Evolutionary conservation across 2,329 filamentous ascomycete species (phyloP).

Genomic region (Ophiostoma populinum): DNA sequence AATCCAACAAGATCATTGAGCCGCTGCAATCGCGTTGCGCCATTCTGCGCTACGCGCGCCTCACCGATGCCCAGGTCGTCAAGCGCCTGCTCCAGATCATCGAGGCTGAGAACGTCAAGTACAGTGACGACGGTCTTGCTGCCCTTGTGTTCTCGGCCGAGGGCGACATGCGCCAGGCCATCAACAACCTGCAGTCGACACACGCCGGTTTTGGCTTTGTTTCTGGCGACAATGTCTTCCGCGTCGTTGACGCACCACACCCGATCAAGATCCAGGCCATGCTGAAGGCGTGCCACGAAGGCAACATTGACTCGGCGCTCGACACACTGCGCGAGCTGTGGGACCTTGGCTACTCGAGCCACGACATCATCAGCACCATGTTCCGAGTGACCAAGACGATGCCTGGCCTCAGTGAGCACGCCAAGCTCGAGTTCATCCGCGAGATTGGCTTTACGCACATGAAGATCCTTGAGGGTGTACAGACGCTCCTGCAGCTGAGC

Average conservation of each 20-base stretch:
- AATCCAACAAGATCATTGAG: constrained; percentile 98
- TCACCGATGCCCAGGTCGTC: constrained; percentile 86
- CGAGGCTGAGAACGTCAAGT: constrained; percentile 76
- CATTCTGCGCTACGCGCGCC: constrained; percentile 79
- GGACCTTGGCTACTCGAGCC: constrained; percentile 90
- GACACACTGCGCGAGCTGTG: constrained; percentile 81
- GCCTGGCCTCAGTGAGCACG: constrained; percentile 77
- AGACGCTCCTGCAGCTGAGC: constrained; percentile 83
- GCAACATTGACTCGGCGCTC: constrained; percentile 73
- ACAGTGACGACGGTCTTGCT: constrained; percentile 83
- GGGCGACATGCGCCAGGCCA: constrained; percentile 96
- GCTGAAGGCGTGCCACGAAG: constrained; percentile 92
- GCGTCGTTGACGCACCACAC: constrained; percentile 90
- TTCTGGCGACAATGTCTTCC: constrained; percentile 96
- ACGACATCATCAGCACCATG: constrained; percentile 99
- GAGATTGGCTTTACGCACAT: constrained; percentile 99
- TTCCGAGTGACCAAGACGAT: constrained; percentile 97
- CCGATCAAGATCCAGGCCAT: constrained; percentile 97
- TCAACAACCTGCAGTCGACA: constrained; percentile 95
- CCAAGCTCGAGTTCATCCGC: constrained; percentile 93
- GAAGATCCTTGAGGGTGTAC: constrained; percentile 95
- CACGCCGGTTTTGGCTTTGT: constrained; percentile 89
- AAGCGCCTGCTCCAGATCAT: constrained; percentile 84
- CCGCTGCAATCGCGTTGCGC: constrained; percentile 94
- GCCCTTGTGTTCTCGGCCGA: constrained; percentile 96